phyloP scores from a whole-genome alignment of 345 rosid genomes.

The Noccaea bulbosa region DNA sequence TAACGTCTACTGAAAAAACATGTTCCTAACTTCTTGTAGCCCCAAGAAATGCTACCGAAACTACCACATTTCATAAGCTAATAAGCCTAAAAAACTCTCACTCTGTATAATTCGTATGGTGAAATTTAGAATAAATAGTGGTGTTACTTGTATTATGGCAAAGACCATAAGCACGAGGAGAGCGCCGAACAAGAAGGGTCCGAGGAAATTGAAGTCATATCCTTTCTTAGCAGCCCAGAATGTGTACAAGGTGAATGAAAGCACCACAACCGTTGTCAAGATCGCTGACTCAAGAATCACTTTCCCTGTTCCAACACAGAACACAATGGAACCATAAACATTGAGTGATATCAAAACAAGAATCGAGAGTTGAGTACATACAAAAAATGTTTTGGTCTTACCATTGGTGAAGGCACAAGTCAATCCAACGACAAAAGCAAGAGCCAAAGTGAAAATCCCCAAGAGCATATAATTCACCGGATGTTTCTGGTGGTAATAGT shows the following conservation, averaged over 20 bases:
- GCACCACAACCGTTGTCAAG: constrained; percentile 65
- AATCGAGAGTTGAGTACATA: not conserved
- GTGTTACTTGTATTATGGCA: constrained; percentile 28
- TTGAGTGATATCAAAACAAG: not conserved
- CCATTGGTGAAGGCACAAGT: constrained; percentile 78
- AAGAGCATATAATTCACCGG: constrained; percentile 80
- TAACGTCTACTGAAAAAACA: not conserved
- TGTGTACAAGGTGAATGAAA: constrained; percentile 74
- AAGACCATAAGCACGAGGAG: constrained; percentile 36
- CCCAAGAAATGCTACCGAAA: not conserved
- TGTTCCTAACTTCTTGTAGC: not conserved
- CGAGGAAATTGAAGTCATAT: constrained; percentile 75
- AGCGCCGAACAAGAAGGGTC: constrained; percentile 81
- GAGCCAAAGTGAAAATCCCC: constrained; percentile 62
- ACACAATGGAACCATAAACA: constrained; percentile 5
- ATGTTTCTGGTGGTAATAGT: constrained; percentile 76
- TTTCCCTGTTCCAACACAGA: constrained; percentile 57
- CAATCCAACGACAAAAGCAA: constrained; percentile 73
- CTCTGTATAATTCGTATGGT: not conserved
- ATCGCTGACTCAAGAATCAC: constrained; percentile 80
- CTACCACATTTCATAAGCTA: not conserved
- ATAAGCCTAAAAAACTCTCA: not conserved
- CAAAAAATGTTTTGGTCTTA: constrained; percentile 17
- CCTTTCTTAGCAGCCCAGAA: constrained; percentile 88
- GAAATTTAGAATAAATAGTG: too few species aligned